Evolutionary conservation across 148 eudicot genomes (phyloP), one percentile per base, ranked within the genome.

Genomic region (Suaeda aralocaspica): DNA sequence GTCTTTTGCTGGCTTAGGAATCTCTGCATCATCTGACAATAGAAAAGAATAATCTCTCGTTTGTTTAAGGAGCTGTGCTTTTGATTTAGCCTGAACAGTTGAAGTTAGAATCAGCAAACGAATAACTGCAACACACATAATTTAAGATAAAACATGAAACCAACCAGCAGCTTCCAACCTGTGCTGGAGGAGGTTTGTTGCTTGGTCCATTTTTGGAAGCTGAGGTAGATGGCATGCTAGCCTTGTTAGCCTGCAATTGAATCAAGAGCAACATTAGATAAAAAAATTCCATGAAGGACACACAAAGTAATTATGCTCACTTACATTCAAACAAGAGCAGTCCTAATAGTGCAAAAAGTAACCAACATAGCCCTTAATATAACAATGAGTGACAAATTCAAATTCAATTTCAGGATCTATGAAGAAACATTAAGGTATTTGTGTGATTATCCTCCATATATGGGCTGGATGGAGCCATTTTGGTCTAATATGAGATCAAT

Each of bases 11-110:
- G 85, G 82, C 61, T 77, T 79, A 49, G 91, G 92, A 76, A 82
- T 77, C 59, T 84, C 92, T 3, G 87, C 85, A 73, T 91, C 96
- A 67, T 94, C 92, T 52, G 95, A 87, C 57, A 88, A 46, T 24
- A 94, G 80, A 73, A 89, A 91, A n/a, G 98, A 91, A 74, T 91
- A 94, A 76, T 94, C 98, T 76, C 97, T 88, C 0, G 92, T 85
- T 55, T 82, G 82, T 72, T 89, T 95, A 6, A 88, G 78, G 14
- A 79, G 82, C 77, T 91, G 83, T 22, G 79, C 88, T 69, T 89
- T 95, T 26, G 76, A 67, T 73, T 79, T 81, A 61, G 69, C 56
- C 97, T 89, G 86, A 4, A 42, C 10, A 42, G 22, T 12, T n/a
- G 13, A 41, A 25, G 19, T 10, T 14, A 30, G 4, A 63, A 22